Evolutionary conservation across 2,329 filamentous ascomycete genomes (phyloP), one percentile per base, ranked within the genome.

Genomic region (Chlorencoelia australis): DNA sequence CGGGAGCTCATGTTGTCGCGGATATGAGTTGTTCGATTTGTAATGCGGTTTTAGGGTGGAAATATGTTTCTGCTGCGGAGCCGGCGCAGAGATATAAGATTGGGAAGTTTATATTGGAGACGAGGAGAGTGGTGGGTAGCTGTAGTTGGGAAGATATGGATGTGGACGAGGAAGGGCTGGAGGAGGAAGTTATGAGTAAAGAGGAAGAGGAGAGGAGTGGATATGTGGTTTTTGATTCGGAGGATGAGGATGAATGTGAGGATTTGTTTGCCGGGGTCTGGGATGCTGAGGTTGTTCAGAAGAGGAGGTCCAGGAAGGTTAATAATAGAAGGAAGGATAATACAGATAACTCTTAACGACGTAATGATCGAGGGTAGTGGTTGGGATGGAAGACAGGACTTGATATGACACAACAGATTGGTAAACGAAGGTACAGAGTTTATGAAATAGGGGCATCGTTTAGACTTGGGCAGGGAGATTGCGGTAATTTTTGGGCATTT

Each of bases 21-120:
- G 76, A 81, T 56, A 75, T 80, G 32, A 63, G 56, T 30, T 82
- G 77, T 50, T 53, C 54, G 7, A 60, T 68, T 17, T 82, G 77
- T 56, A 59, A 60, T 17, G 62, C 60, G 34, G 71, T 71, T 48
- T 52, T 82, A 7, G 77, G 77, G 13, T 82, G 77, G 77, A 80
- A 80, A 56, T 82, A 82, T 49, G 65, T 80, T 28, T 71, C 77
- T 52, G 75, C 76, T 2, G 67, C 66, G 41, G 71, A 79, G 47
- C 50, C 61, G 37, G 58, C 63, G 30, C 77, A 81, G 54, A 68
- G 66, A 52, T 82, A 82, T 63, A 82, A 82, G 57, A 65, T 80
- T 33, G 75, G 75, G 46, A 81, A 80, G 55, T 81, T 73, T 52
- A 80, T 81, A 19, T 55, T 82, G 25, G 77, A 82, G 60, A 73